These are phyloP conservation scores for Scopulariopsis brevicaulis DNA, from an alignment of 2,329 filamentous ascomycete species.

Conservation along the genomic window DNA sequence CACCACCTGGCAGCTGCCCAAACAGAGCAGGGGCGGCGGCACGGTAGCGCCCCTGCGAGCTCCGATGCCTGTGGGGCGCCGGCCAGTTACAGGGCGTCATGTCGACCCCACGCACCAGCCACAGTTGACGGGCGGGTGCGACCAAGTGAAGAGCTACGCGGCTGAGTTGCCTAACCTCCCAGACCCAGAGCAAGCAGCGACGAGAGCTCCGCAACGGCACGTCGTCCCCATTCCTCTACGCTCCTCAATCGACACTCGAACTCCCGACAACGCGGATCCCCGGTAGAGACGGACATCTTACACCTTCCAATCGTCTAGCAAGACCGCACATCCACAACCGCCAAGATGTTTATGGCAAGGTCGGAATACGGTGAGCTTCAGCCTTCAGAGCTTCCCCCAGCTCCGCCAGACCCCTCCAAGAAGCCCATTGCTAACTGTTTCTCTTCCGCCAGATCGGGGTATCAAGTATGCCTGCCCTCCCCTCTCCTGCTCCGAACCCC, in stretches of 20 bases:
- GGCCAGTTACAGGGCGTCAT: not conserved
- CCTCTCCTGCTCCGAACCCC: not conserved
- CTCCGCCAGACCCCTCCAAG: not conserved
- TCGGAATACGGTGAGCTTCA: conserved; percentile 87
- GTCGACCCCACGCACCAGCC: not conserved
- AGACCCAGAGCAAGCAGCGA: conserved; percentile 1
- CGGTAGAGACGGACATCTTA: not conserved
- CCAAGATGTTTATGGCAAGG: conserved; percentile 97
- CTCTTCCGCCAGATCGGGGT: conserved; percentile 63
- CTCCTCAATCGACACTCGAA: conserved; percentile 3
- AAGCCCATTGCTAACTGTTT: not conserved
- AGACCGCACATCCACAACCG: conserved; percentile 21
- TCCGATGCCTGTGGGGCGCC: conserved; percentile 1
- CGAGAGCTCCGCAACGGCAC: conserved; percentile 8
- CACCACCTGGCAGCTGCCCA: not conserved
- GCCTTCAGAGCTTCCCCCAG: not conserved
- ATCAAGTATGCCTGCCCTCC: conserved; percentile 64
- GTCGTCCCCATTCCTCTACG: conserved; percentile 1
- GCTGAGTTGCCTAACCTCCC: conserved; percentile 21
- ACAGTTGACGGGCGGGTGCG: not conserved
- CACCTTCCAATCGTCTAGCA: not conserved
- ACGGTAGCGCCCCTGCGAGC: not conserved
- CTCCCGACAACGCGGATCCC: not conserved
- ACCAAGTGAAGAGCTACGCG: not conserved
- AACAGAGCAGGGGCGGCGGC: not conserved